Evolutionary conservation across 2,329 filamentous ascomycete species (phyloP).

Genomic region (Fusarium acutatum): DNA sequence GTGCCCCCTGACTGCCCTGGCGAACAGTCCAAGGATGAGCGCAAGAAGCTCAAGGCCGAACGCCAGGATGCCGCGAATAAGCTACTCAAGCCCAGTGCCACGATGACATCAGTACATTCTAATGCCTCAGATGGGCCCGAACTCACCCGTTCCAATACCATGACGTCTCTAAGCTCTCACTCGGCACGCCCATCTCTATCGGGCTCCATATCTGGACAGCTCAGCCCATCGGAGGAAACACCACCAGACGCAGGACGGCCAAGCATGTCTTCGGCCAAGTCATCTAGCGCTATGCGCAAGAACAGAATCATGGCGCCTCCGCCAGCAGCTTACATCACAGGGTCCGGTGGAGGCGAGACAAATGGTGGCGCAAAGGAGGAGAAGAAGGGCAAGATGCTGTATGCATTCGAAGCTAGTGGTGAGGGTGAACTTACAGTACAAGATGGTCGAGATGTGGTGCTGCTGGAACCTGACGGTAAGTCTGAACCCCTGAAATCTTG

Average conservation of each 20-base stretch:
- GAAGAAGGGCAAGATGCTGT: slow-evolving; percentile 87
- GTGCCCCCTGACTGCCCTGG: slow-evolving; percentile 95
- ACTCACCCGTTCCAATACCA: slow-evolving; percentile 83
- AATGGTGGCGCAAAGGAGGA: slow-evolving; percentile 54
- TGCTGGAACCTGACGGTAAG: slow-evolving; percentile 90
- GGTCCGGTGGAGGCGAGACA: slow-evolving; percentile 60
- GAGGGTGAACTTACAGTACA: slow-evolving; percentile 83
- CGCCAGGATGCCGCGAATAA: slow-evolving; percentile 81
- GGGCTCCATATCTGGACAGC: slow-evolving; percentile 60
- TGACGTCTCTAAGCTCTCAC: slow-evolving; percentile 89
- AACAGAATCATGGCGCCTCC: slow-evolving; percentile 88
- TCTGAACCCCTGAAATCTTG: background rate
- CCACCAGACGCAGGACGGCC: slow-evolving; percentile 39
- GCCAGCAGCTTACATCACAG: slow-evolving; percentile 79
- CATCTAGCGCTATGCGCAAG: slow-evolving; percentile 55
- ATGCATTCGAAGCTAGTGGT: slow-evolving; percentile 81
- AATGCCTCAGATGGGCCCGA: slow-evolving; percentile 72
- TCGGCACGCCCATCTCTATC: slow-evolving; percentile 80
- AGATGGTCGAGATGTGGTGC: slow-evolving; percentile 79
- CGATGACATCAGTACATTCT: slow-evolving; percentile 51
- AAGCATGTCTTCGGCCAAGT: slow-evolving; percentile 42
- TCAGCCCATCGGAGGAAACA: slow-evolving; percentile 62
- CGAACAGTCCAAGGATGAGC: slow-evolving; percentile 92
- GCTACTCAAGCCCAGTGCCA: slow-evolving; percentile 58
- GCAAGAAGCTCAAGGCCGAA: slow-evolving; percentile 89